phyloP scores from a whole-genome alignment of 2,329 filamentous ascomycete genomes.

The Sclerotinia minor region DNA sequence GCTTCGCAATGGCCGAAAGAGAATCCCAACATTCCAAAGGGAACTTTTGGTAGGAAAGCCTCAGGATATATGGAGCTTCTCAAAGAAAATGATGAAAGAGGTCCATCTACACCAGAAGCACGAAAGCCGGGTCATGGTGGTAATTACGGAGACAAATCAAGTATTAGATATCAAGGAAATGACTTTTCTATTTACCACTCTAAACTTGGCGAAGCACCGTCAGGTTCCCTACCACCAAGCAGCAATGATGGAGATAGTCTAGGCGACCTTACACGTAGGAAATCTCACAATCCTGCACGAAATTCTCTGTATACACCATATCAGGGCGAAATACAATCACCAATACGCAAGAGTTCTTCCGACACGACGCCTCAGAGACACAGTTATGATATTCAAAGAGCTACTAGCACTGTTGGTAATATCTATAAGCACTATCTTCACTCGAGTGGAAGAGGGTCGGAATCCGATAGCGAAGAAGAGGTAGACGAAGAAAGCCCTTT shows the following conservation, averaged over 20 bases:
- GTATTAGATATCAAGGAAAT: conserved; percentile 2
- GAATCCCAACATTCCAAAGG: conserved; percentile 3
- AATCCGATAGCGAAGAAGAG: conserved; percentile 22
- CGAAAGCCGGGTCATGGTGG: neutral
- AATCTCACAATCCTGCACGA: neutral
- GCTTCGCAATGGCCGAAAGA: conserved; percentile 20
- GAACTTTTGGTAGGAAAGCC: conserved; percentile 8
- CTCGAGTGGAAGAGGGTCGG: conserved; percentile 21
- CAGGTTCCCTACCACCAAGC: conserved; percentile 22
- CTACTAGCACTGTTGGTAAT: conserved; percentile 39
- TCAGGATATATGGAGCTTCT: neutral
- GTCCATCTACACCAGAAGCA: conserved; percentile 11
- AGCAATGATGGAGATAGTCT: conserved; percentile 17
- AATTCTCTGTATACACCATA: conserved; percentile 21
- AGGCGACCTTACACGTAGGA: conserved; percentile 11
- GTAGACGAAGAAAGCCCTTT: conserved; percentile 21
- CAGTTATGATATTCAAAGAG: conserved; percentile 26
- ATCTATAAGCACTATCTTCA: conserved; percentile 36
- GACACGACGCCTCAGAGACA: conserved; percentile 23
- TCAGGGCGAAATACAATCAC: conserved; percentile 17
- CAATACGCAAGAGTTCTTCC: conserved; percentile 23
- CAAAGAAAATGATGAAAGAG: conserved; percentile 1
- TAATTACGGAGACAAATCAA: conserved; percentile 6
- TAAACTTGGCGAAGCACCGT: conserved; percentile 21
- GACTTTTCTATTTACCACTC: conserved; percentile 24